Base-by-base conservation (phyloP, 1,284 basidiomycete genomes). In the Malassezia nana region DNA sequence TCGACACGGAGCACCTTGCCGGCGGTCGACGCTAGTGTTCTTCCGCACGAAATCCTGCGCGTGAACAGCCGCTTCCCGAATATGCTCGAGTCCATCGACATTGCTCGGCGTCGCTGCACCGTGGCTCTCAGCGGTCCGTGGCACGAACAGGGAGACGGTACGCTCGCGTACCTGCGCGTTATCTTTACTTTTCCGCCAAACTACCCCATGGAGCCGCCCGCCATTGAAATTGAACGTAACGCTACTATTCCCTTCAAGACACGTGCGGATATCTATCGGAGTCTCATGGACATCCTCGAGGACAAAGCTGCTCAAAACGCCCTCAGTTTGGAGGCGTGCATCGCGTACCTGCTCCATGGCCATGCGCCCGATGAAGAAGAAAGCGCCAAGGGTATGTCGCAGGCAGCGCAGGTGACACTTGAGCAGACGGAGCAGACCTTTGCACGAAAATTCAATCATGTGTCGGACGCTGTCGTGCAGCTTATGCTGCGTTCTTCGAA, bases 81-180 rank as follows among this genome's bases (percentile, higher is more conserved):
- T 28, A 50, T 62, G 0, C 65, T 70, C 40, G 69, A 72, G 46
- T 59, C 61, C 22, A 62, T 69, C 31, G 69, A 72, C 35, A 53
- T 72, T 2, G 64, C 63, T 2, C 51, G 60, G 18, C 64, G 65
- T 16, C 56, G 57, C 29, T 66, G 64, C 42, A 66, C 64, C 6
- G 46, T 68, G 7, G 59, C 59, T 7, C 58, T 70, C 42, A 69
- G 70, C 43, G 71, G 71, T 0, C 71, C 69, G 0, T 72, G 71
- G 69, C 66, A 62, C 3, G 58, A 66, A 25, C 28, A 43, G 24
- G 40, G 52, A n/a, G 24, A n/a, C 10, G 31, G 43, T 22, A 55
- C 57, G 29, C 61, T 62, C 6, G 65, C 63, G 1, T 72, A 67
- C 46, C 22, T 74, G 31, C 67, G 71, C 10, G 58, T 72, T 44